These are phyloP conservation scores for Axilococcus clingmanii DNA, from an alignment of 139 green algal genomes.

Conservation along the genomic window DNA sequence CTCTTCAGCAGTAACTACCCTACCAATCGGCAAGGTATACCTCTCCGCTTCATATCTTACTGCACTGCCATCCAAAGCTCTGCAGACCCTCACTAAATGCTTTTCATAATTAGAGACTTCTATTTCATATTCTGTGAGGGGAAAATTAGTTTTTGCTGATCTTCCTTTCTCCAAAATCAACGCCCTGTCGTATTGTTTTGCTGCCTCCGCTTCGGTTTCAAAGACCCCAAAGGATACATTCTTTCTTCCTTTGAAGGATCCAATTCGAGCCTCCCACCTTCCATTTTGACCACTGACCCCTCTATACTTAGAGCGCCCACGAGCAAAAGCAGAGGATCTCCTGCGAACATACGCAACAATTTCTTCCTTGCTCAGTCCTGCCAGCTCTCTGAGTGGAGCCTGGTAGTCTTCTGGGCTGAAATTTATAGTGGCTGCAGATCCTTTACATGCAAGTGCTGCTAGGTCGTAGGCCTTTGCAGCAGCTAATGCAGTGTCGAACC, in stretches of 20 bases:
- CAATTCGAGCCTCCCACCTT: slow-evolving; percentile 61
- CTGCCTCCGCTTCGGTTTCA: slow-evolving; percentile 48
- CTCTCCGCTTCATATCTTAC: not conserved
- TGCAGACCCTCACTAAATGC: slow-evolving; percentile 5
- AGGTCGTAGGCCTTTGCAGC: slow-evolving; percentile 50
- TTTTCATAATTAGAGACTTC: slow-evolving; percentile 31
- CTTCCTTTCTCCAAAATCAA: slow-evolving; percentile 53
- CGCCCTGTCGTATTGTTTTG: slow-evolving; percentile 55
- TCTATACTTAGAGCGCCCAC: slow-evolving; percentile 43
- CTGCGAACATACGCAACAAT: slow-evolving; percentile 47
- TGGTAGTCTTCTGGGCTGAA: slow-evolving; percentile 28
- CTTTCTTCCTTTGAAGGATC: slow-evolving; percentile 45
- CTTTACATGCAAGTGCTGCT: slow-evolving; percentile 49
- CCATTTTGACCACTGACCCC: slow-evolving; percentile 50
- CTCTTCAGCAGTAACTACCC: slow-evolving; percentile 12
- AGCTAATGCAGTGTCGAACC: slow-evolving; percentile 41
- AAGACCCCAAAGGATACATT: slow-evolving; percentile 67
- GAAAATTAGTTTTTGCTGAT: slow-evolving; percentile 64
- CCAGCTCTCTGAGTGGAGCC: slow-evolving; percentile 24
- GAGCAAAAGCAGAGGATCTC: slow-evolving; percentile 39
- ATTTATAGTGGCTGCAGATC: slow-evolving; percentile 36
- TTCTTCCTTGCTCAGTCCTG: slow-evolving; percentile 26
- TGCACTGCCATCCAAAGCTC: not conserved
- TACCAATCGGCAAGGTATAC: slow-evolving; percentile 15
- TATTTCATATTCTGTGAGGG: slow-evolving; percentile 41